These are phyloP conservation scores for Ustilago esculenta DNA, from an alignment of 1,284 basidiomycete genomes.

Conservation along the genomic window DNA sequence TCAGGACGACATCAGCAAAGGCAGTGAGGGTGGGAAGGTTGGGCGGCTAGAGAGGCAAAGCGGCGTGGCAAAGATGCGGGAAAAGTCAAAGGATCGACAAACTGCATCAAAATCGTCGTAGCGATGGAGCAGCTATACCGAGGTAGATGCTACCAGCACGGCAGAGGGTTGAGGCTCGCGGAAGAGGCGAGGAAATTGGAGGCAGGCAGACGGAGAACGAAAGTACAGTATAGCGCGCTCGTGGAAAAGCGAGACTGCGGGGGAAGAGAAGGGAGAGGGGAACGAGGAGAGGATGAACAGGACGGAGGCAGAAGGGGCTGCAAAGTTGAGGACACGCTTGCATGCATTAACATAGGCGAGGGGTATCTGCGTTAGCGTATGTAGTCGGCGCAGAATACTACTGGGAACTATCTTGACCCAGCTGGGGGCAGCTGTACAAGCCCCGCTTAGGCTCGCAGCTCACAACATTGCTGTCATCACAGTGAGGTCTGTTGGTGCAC, in stretches of 20 bases:
- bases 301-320: not conserved
- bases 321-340: constrained; percentile 14
- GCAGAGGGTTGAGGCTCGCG: too few relatives aligned
- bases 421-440: not conserved
- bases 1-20: not conserved
- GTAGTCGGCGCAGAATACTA: not conserved
- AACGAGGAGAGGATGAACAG: not conserved
- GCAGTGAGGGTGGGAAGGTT: not conserved
- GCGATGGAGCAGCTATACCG: not conserved
- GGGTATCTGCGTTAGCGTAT: constrained; percentile 8
- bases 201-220: constrained; percentile 3
- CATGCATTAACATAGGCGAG: constrained; percentile 33
- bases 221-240: constrained; percentile 2
- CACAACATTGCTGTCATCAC: not conserved
- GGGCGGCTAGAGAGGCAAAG: not conserved
- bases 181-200: not conserved
- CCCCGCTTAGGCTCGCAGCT: not conserved
- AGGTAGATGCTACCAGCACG: not conserved
- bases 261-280: constrained; percentile 2
- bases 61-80: constrained; percentile 4
- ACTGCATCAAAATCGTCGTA: constrained; percentile 12
- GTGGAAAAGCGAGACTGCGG: constrained; percentile 2
- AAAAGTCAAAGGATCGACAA: constrained; percentile 18
- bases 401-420: not conserved
- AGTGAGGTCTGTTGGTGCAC: too few relatives aligned